These are phyloP conservation scores for Haplosporangium sp. DNA, from an alignment of 371 early-diverging fungal species.

Conservation along the genomic window DNA sequence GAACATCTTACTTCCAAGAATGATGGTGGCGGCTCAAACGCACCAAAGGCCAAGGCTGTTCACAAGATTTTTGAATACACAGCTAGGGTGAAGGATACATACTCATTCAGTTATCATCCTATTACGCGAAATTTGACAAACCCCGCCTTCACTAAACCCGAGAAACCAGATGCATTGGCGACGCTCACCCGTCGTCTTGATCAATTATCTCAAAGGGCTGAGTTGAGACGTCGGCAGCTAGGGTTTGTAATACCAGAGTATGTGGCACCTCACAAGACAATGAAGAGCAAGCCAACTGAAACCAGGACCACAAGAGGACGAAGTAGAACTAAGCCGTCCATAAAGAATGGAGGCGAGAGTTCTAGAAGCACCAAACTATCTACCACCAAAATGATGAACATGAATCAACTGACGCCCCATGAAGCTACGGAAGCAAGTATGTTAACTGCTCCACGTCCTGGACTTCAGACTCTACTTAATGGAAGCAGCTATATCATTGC, in stretches of 20 bases:
- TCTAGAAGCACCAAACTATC: neutral
- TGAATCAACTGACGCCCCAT: neutral
- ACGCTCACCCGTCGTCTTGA: neutral
- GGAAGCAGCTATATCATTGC: neutral
- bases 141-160: slow-evolving; percentile 7
- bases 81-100: neutral
- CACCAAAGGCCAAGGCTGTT: neutral
- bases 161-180: slow-evolving; percentile 9
- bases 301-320: neutral
- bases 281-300: neutral
- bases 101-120: neutral
- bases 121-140: neutral
- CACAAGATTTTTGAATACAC: slow-evolving; percentile 8
- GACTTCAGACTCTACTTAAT: neutral
- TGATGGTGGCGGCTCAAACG: neutral
- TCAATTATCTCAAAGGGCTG: neutral
- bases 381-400: neutral
- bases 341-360: neutral
- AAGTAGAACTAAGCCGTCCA: neutral
- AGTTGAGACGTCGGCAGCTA: neutral
- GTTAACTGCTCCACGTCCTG: neutral
- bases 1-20: neutral
- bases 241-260: slow-evolving; percentile 24
- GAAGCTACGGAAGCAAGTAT: neutral
- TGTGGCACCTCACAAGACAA: neutral